phyloP scores from a whole-genome alignment of 2,329 filamentous ascomycete genomes.

The Penicillium oxalicum region DNA sequence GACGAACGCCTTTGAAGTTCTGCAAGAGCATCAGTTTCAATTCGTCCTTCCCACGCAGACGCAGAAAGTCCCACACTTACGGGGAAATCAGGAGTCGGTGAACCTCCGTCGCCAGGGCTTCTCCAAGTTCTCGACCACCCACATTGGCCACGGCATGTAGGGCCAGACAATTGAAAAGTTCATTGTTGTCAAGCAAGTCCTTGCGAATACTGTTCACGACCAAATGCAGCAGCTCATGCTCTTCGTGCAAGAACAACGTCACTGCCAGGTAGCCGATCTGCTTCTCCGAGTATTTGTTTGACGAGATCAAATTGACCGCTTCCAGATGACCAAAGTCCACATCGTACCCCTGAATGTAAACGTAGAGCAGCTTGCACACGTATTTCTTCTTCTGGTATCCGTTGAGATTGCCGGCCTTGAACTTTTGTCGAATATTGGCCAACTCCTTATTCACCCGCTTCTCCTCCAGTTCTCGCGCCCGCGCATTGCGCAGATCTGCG shows the following conservation, averaged over 20 bases:
- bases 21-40: slow-evolving; percentile 1
- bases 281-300: slow-evolving; percentile 96
- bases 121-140: slow-evolving; percentile 92
- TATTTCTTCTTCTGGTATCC: slow-evolving; percentile 99
- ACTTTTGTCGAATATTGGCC: slow-evolving; percentile 97
- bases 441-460: slow-evolving; percentile 99
- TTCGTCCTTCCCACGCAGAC: slow-evolving; percentile 31
- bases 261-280: slow-evolving; percentile 98
- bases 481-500: slow-evolving; percentile 87
- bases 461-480: slow-evolving; percentile 92
- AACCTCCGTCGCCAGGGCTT: slow-evolving; percentile 85
- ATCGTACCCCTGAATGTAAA: slow-evolving; percentile 98
- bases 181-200: slow-evolving; percentile 88
- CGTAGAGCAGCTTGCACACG: slow-evolving; percentile 98
- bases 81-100: slow-evolving; percentile 91
- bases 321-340: slow-evolving; percentile 98
- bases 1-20: slow-evolving; percentile 88
- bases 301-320: slow-evolving; percentile 94
- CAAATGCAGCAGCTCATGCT: slow-evolving; percentile 90
- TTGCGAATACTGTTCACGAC: slow-evolving; percentile 99
- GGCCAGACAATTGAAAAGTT: slow-evolving; percentile 94
- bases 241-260: slow-evolving; percentile 92
- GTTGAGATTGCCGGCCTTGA: slow-evolving; percentile 88
- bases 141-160: slow-evolving; percentile 98
- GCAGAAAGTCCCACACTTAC: slow-evolving; percentile 48